These are phyloP conservation scores for Sophora flavescens DNA, from an alignment of 306 rosid species.

Conservation along the genomic window DNA sequence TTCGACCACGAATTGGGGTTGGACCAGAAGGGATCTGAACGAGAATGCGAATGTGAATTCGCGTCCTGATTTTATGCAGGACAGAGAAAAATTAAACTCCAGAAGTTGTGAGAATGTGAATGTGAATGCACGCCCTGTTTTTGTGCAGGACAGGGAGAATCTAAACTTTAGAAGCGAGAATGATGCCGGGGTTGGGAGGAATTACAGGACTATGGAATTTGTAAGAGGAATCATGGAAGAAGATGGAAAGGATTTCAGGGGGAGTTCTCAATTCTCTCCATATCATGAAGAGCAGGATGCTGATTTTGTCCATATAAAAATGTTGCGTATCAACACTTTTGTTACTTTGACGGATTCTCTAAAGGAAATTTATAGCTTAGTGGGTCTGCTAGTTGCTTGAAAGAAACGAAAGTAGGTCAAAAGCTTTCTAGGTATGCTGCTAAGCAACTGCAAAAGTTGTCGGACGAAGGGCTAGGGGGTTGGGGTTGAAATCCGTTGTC, in stretches of 20 bases:
- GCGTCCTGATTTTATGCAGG: conserved; percentile 39
- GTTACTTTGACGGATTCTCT: too few relatives aligned
- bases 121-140: too few relatives aligned
- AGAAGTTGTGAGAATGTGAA: too few relatives aligned
- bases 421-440: too few relatives aligned
- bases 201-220: conserved; percentile 59
- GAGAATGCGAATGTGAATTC: conserved; percentile 31
- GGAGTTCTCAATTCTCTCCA: conserved; percentile 38
- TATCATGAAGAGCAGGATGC: conserved; percentile 58
- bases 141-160: conserved; percentile 40
- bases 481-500: too few relatives aligned
- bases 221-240: conserved; percentile 65
- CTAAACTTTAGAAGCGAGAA: conserved; percentile 43
- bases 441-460: too few relatives aligned
- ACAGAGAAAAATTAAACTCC: conserved; percentile 44
- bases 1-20: conserved; percentile 37
- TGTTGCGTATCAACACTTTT: too few relatives aligned
- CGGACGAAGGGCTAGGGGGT: too few relatives aligned
- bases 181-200: conserved; percentile 47
- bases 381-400: too few relatives aligned
- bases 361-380: too few relatives aligned
- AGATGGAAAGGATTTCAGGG: conserved; percentile 47
- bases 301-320: too few relatives aligned
- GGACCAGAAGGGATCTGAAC: neutral
- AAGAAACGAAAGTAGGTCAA: too few relatives aligned